Base-by-base conservation (phyloP, 164 flowering plant species). In the Cinnamomum micranthum region DNA sequence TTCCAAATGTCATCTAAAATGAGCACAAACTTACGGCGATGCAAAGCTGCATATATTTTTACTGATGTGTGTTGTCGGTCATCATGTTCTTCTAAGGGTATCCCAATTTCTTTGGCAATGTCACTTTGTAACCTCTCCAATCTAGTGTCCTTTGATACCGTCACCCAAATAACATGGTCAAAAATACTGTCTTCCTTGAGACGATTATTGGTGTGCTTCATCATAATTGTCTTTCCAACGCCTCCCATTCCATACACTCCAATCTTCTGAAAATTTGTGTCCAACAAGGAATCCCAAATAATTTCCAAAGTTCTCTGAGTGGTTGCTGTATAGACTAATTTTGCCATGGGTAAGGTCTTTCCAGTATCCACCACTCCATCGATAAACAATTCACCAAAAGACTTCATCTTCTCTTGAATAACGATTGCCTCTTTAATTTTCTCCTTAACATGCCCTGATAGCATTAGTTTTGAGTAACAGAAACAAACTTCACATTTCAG, bases 1-100 rank as follows among this genome's bases (percentile, higher is more conserved):
- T 69, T 31, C 82, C 84, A 82, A 65, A 82, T 35, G 66, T 82
- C 84, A 73, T 82, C 82, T 20, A 82, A 63, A 19, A 82, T 59
- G 35, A 82, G 73, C 50, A 82, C 62, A 69, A 75, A 71, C 23
- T 72, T 71, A 65, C 51, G 69, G 52, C 71, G 70, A 72, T 7
- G 33, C 41, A 78, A 71, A 17, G 52, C 69, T 27, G 51, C 60
- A 23, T 50, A 78, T 31, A 81, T 15, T 31, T 50, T 52, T 24
- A 71, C 74, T 41, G 79, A 74, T 62, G 63, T 74, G 4, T 47
- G 62, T 4, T 20, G 71, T 41, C 23, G 63, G 59, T 76, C 75
- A 47, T 62, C 71, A 50, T 51, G 74, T 19, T 47, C 24, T 35
- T 62, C 51, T 3, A 52, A 10, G 24, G 73, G 65, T 33, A 76